A percentile compares a stretch with the other conserved stretches of the same genome.
phyloP scores from a whole-genome alignment of 768 basidiomycete species.

The Termitomyces sp. region DNA sequence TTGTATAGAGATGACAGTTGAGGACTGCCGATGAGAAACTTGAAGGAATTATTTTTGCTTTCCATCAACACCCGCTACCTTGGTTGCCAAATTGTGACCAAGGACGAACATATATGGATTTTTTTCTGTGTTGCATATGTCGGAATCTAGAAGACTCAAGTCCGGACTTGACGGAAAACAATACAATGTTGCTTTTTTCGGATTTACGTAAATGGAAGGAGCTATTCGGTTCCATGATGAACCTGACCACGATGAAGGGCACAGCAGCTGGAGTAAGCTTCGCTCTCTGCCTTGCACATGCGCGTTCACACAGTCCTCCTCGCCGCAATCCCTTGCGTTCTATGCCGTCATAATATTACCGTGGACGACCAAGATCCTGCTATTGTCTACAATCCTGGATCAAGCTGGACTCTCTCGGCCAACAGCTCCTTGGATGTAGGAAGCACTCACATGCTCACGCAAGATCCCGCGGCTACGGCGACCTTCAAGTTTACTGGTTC shows the following conservation, averaged over 20 bases:
- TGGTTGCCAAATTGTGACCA: too few relatives aligned
- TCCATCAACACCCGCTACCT: background rate
- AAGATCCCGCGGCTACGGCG: conserved; percentile 32
- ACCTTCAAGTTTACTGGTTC: conserved; percentile 41
- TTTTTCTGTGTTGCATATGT: background rate
- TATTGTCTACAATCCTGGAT: conserved; percentile 31
- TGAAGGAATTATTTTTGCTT: background rate
- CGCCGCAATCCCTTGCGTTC: conserved; percentile 15
- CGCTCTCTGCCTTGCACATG: conserved; percentile 15
- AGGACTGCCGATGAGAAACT: background rate
- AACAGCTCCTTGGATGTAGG: conserved; percentile 33
- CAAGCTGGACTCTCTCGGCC: conserved; percentile 30
- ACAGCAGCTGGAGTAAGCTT: background rate
- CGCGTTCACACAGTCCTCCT: conserved; percentile 15
- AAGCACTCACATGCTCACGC: conserved; percentile 26
- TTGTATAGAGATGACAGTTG: background rate
- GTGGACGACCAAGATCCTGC: conserved; percentile 30
- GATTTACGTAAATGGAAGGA: conserved; percentile 10
- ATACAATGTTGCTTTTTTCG: background rate
- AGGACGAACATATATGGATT: background rate
- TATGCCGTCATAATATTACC: conserved; percentile 30
- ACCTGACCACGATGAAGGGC: conserved; percentile 5
- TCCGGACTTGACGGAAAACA: conserved; percentile 1
- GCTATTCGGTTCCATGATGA: conserved; percentile 6
- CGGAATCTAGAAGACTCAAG: background rate